Percentiles rank a stretch among this genome's conserved stretches.
Evolutionary conservation across 169 alveolate species (phyloP).

Genomic region (Plasmodium gonderi): DNA sequence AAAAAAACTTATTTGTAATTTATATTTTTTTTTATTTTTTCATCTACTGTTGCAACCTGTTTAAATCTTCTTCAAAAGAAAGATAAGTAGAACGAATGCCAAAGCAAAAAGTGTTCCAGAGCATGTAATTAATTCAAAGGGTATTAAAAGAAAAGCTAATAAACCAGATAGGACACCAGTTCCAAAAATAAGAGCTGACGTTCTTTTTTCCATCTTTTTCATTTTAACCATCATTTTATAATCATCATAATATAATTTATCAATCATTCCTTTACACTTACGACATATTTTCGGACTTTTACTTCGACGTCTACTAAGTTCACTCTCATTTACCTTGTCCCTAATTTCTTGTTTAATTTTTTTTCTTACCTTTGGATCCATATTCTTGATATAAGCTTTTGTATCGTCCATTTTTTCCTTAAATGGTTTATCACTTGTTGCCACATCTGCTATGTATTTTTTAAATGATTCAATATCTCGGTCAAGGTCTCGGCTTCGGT

Average conservation of each 20-base stretch:
- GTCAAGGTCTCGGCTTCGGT: no score
- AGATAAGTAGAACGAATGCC: neutral
- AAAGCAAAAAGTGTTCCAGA: neutral
- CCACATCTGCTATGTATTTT: neutral
- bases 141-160: neutral
- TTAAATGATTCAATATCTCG: neutral
- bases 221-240: neutral
- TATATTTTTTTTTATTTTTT: neutral
- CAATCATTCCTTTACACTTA: neutral
- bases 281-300: neutral
- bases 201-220: neutral
- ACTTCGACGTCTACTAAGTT: neutral
- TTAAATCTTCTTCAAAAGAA: neutral
- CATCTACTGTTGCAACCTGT: neutral
- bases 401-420: neutral
- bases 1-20: neutral
- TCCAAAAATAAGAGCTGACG: neutral
- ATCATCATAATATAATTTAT: neutral
- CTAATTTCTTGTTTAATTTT: neutral
- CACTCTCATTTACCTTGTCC: neutral
- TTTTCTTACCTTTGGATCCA: neutral
- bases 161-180: neutral
- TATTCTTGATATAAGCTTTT: neutral
- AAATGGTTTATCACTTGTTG: neutral
- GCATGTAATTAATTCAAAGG: neutral